These are phyloP conservation scores for Ailanthus altissimus DNA, from an alignment of 345 rosid genomes.

Conservation along the genomic window DNA sequence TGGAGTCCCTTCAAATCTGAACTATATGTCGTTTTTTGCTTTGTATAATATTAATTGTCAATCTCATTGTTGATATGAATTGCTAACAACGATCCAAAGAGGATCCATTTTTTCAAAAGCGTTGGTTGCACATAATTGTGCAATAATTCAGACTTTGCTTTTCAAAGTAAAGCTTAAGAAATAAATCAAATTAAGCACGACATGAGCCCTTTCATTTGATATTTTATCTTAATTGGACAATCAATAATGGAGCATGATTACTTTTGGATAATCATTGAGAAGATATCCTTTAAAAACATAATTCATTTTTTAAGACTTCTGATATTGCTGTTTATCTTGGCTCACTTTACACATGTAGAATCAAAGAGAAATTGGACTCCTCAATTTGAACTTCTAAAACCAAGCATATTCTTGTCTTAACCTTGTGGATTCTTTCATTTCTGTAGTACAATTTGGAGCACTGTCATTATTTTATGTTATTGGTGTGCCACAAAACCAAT, in stretches of 20 bases:
- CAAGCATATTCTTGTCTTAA: neutral
- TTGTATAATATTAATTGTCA: neutral
- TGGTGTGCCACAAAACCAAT: neutral
- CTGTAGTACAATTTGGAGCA: neutral
- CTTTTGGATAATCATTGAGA: neutral
- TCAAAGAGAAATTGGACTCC: neutral
- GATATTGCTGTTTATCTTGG: neutral
- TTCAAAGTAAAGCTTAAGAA: neutral
- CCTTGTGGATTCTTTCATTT: neutral
- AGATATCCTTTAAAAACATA: neutral
- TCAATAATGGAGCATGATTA: neutral
- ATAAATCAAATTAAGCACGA: neutral
- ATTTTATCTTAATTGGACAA: neutral
- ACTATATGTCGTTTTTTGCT: neutral
- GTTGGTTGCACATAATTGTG: neutral
- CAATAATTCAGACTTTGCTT: neutral
- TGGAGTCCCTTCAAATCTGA: neutral
- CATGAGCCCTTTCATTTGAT: neutral
- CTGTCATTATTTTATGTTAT: neutral
- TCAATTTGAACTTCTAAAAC: neutral
- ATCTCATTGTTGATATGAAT: neutral
- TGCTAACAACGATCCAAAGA: neutral
- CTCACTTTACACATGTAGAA: constrained; percentile 3
- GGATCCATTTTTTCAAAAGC: neutral
- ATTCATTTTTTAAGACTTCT: neutral